A percentile compares a stretch with the other conserved stretches of the same genome.
phyloP scores from a whole-genome alignment of 2,329 filamentous ascomycete species.

The Colletotrichum lini region DNA sequence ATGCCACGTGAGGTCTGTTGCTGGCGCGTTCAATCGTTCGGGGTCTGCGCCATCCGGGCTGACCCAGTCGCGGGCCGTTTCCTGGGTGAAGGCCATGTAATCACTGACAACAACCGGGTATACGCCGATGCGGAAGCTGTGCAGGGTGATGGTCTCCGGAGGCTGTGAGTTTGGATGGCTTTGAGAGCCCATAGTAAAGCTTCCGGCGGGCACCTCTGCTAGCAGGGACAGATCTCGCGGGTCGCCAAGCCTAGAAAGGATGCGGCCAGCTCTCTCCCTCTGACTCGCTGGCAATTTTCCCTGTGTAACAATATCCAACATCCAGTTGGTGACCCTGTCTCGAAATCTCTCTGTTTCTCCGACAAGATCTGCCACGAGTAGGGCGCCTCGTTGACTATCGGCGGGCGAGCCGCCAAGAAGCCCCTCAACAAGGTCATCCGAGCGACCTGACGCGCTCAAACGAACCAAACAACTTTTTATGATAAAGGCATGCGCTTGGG shows the following conservation, averaged over 20 bases:
- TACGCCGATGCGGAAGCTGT: slow-evolving; percentile 11
- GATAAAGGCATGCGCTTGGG: background rate
- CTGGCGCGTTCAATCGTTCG: slow-evolving; percentile 17
- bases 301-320: background rate
- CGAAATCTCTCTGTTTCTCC: background rate
- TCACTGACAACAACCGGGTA: slow-evolving; percentile 25
- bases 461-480: slow-evolving; percentile 5
- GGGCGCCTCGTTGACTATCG: slow-evolving; percentile 8
- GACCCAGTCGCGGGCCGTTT: slow-evolving; percentile 20
- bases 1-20: slow-evolving; percentile 29
- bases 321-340: background rate
- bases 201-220: slow-evolving; percentile 11
- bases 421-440: background rate
- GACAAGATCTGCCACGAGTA: slow-evolving; percentile 15
- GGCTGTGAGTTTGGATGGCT: slow-evolving; percentile 29
- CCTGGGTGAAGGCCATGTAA: background rate
- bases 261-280: slow-evolving; percentile 10
- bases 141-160: background rate
- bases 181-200: slow-evolving; percentile 25
- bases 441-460: background rate
- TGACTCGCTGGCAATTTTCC: background rate
- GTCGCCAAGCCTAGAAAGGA: slow-evolving; percentile 17
- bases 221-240: slow-evolving; percentile 25
- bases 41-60: slow-evolving; percentile 7
- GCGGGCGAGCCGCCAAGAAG: background rate